These are phyloP conservation scores for Aspergillus candidus DNA, from an alignment of 2,329 filamentous ascomycete genomes.

Conservation along the genomic window DNA sequence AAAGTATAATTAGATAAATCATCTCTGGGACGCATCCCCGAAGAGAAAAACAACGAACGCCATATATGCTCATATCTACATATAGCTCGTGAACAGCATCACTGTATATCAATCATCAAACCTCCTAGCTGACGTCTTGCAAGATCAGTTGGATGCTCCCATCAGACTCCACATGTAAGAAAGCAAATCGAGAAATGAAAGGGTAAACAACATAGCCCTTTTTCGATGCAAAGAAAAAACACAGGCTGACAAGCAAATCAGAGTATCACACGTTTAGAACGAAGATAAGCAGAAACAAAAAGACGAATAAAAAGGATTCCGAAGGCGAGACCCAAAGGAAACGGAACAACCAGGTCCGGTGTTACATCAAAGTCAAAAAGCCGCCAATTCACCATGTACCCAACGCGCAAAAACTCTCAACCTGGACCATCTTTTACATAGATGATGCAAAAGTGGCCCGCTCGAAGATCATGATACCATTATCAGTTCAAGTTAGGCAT, in stretches of 20 bases:
- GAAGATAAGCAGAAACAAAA: conserved; percentile 11
- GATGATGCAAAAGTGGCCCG: conserved; percentile 10
- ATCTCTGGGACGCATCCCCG: too few species aligned
- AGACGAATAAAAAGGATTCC: conserved; percentile 11
- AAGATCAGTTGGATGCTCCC: conserved; percentile 19
- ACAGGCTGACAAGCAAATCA: conserved; percentile 10
- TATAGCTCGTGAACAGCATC: conserved; percentile 28
- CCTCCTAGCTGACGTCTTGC: conserved; percentile 17
- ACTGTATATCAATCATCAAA: conserved; percentile 30
- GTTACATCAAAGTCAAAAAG: conserved; percentile 21
- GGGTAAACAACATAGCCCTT: conserved; percentile 16
- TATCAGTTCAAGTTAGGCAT: conserved; percentile 9
- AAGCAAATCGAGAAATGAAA: conserved; percentile 18
- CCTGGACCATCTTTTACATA: conserved; percentile 16
- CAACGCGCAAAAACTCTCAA: conserved; percentile 15
- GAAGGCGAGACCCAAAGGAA: conserved; percentile 12
- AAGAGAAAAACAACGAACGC: conserved; percentile 24
- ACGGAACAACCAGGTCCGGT: conserved; percentile 12
- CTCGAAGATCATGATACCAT: conserved; percentile 3
- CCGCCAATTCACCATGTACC: conserved; percentile 24
- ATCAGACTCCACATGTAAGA: conserved; percentile 19
- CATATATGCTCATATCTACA: conserved; percentile 40
- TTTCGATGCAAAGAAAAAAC: conserved; percentile 15
- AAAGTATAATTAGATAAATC: too few species aligned
- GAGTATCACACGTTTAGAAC: conserved; percentile 14